These are phyloP conservation scores for Trifolium fragiferum DNA, from an alignment of 306 rosid genomes.

Conservation along the genomic window DNA sequence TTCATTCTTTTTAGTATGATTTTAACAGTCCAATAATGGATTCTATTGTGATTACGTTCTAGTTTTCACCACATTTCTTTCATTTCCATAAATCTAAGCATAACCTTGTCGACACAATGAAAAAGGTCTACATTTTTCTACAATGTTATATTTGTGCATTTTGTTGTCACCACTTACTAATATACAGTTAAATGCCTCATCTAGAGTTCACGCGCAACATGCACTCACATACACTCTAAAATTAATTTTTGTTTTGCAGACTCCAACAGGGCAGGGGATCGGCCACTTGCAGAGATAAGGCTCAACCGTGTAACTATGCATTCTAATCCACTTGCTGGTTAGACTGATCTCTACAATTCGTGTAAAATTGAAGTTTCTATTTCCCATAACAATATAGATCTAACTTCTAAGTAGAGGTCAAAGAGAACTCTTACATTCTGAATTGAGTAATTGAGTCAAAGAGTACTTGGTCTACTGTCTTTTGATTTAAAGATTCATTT, in stretches of 20 bases:
- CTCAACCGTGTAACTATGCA: constrained; percentile 87
- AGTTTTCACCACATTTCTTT: neutral
- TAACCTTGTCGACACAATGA: neutral
- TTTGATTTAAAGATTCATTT: constrained; percentile 38
- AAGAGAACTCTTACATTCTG: constrained; percentile 26
- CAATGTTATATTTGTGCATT: neutral
- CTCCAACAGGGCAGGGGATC: constrained; percentile 82
- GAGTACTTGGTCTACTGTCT: neutral
- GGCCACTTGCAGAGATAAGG: constrained; percentile 94
- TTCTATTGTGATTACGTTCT: constrained; percentile 4
- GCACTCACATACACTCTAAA: neutral
- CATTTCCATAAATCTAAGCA: neutral
- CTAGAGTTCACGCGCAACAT: neutral
- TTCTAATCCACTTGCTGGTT: constrained; percentile 88
- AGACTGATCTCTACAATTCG: constrained; percentile 27
- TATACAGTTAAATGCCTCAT: neutral
- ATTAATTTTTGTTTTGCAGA: constrained; percentile 59
- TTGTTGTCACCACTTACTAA: neutral
- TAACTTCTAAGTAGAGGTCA: constrained; percentile 8
- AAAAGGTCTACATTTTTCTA: neutral
- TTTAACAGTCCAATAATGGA: neutral
- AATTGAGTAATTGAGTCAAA: constrained; percentile 7
- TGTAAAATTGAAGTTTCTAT: constrained; percentile 13
- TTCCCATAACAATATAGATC: constrained; percentile 1
- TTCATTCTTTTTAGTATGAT: neutral